Evolutionary conservation across 2,329 filamentous ascomycete species (phyloP), one percentile per base, ranked within the genome.

Genomic region (Drechslerella stenobrocha): DNA sequence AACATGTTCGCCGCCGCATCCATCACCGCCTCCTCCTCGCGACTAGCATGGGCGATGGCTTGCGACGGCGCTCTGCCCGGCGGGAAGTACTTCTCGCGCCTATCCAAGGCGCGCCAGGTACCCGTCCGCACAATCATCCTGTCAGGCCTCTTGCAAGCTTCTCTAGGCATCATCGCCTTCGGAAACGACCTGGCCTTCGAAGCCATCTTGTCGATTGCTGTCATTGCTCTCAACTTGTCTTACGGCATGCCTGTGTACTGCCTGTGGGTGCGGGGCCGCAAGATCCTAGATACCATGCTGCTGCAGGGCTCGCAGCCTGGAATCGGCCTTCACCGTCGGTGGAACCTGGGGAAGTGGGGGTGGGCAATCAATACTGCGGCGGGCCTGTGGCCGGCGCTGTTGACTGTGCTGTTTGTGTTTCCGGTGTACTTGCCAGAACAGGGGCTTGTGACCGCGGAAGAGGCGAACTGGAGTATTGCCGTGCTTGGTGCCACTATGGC

Each of bases 161-260:
- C 56, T 2, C 47, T 69, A 45, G 64, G 64, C n/a, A 50, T 59
- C 7, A 61, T 63, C 34, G 44, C 42, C 15, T 69, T 69, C 15
- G 64, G 64, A 47, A 69, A 69, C 26, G 64, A 69, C 26, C 63
- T 69, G 64, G 64, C 64, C 3, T 69, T 69, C 34, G 57, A 61
- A 28, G 64, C 64, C 20, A 69, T 69, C 34, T 24, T 69, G 5
- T 61, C 64, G 2, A 51, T 69, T 18, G 64, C 64, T 4, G 64
- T 69, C 6, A 63, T 69, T 18, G 64, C 64, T 9, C 52, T 69
- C 4, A 69, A 69, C n/a, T 44, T 69, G 22, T 69, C 64, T 1
- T 69, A 69, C 47, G 64, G 45, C 9, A 45, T 60, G 34, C 64
- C 64, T n/a, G 46, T 69, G 9, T 63, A 61, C 42, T 63, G 56